Percentiles rank a stretch among this genome's conserved stretches.
These are phyloP conservation scores for Phytophthora fragariaefolia DNA, from an alignment of 352 stramenopile genomes.

Conservation along the genomic window DNA sequence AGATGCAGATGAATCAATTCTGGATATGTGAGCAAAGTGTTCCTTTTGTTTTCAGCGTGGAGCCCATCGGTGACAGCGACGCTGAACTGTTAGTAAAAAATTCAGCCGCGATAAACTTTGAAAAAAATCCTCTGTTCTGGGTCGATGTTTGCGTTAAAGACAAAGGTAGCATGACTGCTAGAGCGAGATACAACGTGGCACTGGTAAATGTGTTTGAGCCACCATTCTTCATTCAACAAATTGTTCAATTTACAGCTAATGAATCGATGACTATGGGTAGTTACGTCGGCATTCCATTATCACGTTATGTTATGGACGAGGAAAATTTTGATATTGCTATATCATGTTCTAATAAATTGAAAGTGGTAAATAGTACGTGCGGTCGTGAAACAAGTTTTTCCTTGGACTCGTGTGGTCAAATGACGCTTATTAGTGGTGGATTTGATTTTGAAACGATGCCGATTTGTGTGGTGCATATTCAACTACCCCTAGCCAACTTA, in stretches of 20 bases:
- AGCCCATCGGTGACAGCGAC: conserved; percentile 12
- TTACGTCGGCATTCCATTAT: conserved; percentile 17
- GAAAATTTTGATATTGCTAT: conserved; percentile 21
- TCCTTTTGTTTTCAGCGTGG: conserved; percentile 38
- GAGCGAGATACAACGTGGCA: conserved; percentile 31
- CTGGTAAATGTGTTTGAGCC: conserved; percentile 64
- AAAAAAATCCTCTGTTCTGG: conserved; percentile 42
- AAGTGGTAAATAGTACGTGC: conserved; percentile 30
- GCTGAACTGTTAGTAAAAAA: conserved; percentile 47
- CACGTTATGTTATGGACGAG: conserved; percentile 30
- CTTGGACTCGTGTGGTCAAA: conserved; percentile 25
- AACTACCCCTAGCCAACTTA: conserved; percentile 6
- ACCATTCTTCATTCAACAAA: conserved; percentile 40
- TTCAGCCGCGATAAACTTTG: conserved; percentile 46
- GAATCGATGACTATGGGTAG: conserved; percentile 35
- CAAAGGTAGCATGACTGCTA: conserved; percentile 28
- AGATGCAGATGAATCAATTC: conserved; percentile 52
- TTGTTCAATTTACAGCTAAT: conserved; percentile 32
- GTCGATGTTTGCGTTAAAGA: conserved; percentile 62
- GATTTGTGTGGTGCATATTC: conserved; percentile 30
- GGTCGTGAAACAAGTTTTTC: conserved; percentile 13
- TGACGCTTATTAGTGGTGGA: conserved; percentile 18
- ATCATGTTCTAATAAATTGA: conserved; percentile 23
- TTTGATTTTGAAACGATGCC: conserved; percentile 38
- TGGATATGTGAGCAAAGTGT: conserved; percentile 57